phyloP scores from a whole-genome alignment of 768 basidiomycete genomes.

The Mycena pura region DNA sequence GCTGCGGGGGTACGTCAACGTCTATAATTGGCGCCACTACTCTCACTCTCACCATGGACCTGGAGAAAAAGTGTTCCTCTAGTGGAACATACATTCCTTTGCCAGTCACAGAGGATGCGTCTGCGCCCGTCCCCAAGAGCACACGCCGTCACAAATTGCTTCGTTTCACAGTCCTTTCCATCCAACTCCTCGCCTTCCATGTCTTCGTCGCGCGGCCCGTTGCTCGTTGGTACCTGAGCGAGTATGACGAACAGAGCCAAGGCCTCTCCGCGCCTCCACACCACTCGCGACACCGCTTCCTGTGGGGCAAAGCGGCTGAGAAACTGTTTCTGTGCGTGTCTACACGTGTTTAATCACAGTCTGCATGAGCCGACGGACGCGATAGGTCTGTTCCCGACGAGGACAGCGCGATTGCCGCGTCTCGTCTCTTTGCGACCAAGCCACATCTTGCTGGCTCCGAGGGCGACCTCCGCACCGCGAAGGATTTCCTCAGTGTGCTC shows the following conservation, averaged over 20 bases:
- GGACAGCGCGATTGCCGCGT: constrained; percentile 55
- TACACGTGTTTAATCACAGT: neutral
- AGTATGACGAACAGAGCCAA: neutral
- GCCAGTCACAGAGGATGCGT: constrained; percentile 17
- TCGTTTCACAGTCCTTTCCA: constrained; percentile 7
- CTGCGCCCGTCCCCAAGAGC: constrained; percentile 7
- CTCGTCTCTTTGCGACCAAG: constrained; percentile 56
- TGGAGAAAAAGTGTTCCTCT: constrained; percentile 18
- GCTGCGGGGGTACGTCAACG: neutral
- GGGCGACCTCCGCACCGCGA: constrained; percentile 62
- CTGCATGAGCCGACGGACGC: neutral
- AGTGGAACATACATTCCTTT: constrained; percentile 20
- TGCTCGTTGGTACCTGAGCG: constrained; percentile 11
- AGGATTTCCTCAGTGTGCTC: constrained; percentile 58
- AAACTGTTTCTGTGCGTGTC: constrained; percentile 36
- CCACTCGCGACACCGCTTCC: constrained; percentile 3
- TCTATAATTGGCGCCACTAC: neutral
- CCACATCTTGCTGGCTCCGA: constrained; percentile 70
- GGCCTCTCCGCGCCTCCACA: constrained; percentile 2
- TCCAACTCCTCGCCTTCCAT: constrained; percentile 16
- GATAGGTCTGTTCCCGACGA: constrained; percentile 58
- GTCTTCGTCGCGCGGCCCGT: constrained; percentile 2
- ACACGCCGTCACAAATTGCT: constrained; percentile 10
- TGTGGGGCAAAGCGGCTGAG: constrained; percentile 37
- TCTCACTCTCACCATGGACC: constrained; percentile 9